phyloP scores from a whole-genome alignment of 495 filamentous ascomycete species.

The Letharia lupina region DNA sequence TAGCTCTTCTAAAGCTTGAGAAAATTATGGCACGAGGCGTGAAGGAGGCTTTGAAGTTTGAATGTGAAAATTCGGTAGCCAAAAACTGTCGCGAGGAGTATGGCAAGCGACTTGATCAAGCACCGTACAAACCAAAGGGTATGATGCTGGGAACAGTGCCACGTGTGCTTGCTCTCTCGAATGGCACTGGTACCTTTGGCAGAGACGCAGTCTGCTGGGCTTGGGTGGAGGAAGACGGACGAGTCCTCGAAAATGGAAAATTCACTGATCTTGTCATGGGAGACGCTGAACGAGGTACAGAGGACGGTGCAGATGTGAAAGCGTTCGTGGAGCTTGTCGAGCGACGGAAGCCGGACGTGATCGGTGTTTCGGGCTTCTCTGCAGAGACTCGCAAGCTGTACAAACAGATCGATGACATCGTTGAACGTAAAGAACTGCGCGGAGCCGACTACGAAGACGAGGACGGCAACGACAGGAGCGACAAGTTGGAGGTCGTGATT shows the following conservation, averaged over 20 bases:
- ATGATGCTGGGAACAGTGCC: slow-evolving; percentile 82
- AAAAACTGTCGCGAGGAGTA: slow-evolving; percentile 76
- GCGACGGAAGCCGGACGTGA: slow-evolving; percentile 76
- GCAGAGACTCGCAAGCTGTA: slow-evolving; percentile 79
- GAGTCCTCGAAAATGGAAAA: slow-evolving; percentile 79
- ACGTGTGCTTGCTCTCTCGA: slow-evolving; percentile 76
- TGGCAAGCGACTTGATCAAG: slow-evolving; percentile 82
- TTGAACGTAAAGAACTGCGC: slow-evolving; percentile 63
- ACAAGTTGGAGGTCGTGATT: slow-evolving; percentile 75
- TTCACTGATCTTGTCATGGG: slow-evolving; percentile 66
- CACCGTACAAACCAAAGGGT: slow-evolving; percentile 91
- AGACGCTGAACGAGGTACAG: slow-evolving; percentile 54
- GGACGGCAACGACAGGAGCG: slow-evolving; percentile 52
- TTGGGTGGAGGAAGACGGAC: slow-evolving; percentile 86
- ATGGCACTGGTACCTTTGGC: slow-evolving; percentile 61
- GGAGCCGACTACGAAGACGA: slow-evolving; percentile 67
- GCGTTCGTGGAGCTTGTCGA: slow-evolving; percentile 64
- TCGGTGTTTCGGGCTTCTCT: slow-evolving; percentile 83
- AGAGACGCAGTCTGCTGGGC: slow-evolving; percentile 81
- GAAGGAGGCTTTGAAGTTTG: slow-evolving; percentile 82
- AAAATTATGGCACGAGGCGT: slow-evolving; percentile 77
- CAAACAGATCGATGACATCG: slow-evolving; percentile 64
- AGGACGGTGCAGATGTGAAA: slow-evolving; percentile 53
- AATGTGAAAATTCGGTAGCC: slow-evolving; percentile 83
- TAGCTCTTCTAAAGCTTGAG: slow-evolving; percentile 74